Conservation (phyloP, 1,284 basidiomycete genomes). For the Cystobasidiaceae sp. region DNA sequence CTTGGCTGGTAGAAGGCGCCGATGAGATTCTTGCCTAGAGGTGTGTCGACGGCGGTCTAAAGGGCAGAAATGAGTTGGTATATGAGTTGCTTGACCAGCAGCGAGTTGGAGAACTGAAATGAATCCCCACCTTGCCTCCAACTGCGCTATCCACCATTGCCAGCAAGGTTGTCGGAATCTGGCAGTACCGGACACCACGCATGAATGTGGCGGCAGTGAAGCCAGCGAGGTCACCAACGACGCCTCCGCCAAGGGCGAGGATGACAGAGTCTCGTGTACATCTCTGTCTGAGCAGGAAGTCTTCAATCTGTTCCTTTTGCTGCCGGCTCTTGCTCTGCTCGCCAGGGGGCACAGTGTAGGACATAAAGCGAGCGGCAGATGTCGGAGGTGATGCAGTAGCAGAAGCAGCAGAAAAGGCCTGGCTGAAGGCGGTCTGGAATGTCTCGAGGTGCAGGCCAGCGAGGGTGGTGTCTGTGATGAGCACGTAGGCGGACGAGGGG, state of each 20-base stretch:
- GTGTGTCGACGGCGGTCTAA: conserved; percentile 89
- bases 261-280: conserved; percentile 92
- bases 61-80: conserved; percentile 54
- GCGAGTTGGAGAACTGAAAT: not conserved
- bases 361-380: conserved; percentile 64
- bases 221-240: conserved; percentile 88
- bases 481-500: conserved; percentile 80
- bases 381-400: conserved; percentile 38
- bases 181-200: conserved; percentile 84
- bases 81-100: not conserved
- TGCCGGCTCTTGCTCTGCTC: conserved; percentile 94
- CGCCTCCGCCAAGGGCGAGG: conserved; percentile 89
- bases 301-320: conserved; percentile 79
- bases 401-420: conserved; percentile 28
- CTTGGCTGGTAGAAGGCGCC: conserved; percentile 98
- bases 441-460: conserved; percentile 67
- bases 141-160: conserved; percentile 98
- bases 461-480: conserved; percentile 88
- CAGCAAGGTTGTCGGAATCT: conserved; percentile 91
- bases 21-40: conserved; percentile 92
- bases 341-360: conserved; percentile 76
- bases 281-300: conserved; percentile 79
- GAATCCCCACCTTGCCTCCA: conserved; percentile 65
- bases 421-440: conserved; percentile 65
- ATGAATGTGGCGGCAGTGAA: conserved; percentile 96